Evolutionary conservation across 1,139 yeast species (phyloP), one percentile per base, ranked within the genome.

Genomic region (Diutina rugosa): DNA sequence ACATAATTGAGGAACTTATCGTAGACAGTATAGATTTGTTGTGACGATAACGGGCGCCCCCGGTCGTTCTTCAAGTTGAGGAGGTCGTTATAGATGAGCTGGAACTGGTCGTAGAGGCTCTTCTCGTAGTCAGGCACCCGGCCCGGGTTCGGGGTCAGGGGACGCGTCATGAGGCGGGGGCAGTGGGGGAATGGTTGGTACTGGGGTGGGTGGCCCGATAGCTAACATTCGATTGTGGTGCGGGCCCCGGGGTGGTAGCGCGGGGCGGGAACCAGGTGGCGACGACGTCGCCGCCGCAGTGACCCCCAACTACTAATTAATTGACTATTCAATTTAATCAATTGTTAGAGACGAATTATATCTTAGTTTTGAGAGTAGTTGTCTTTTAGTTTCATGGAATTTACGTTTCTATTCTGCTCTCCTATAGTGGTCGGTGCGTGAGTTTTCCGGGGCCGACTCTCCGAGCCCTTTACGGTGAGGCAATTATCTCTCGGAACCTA

Each of bases 1-100:
- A 82, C 76, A 51, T 73, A 66, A 38, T 72, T 68, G 59, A 84
- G 70, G 57, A 84, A 84, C 53, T 71, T 67, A 60, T 80, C 81
- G 61, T 84, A 84, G 32, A 82, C 76, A 10, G 69, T 65, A 61
- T 78, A 76, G 21, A 86, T 83, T 63, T 84, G 89, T 62, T 80
- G 78, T 46, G 90, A 83, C 64, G 80, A 81, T 64, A 86, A 73
- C 62, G 78, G 86, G 60, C 80, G 82, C 53, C 77, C 69, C 57
- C 90, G 76, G 67, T 86, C 85, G 64, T 81, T 82, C 66, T 86
- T 87, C 63, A 85, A 69, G n/a, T 70, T 69, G 4, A 84, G 73
- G 38, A 87, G 68, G 14, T 71, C 68, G 56, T 74, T 70, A 64
- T 89, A 77, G 53, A 82, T 77, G 18, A 66, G 69, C 2, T 72